A percentile compares a stretch with the other conserved stretches of the same genome.
These are phyloP conservation scores for Ilex aquifolium DNA, from an alignment of 257 asterid genomes.

Conservation along the genomic window DNA sequence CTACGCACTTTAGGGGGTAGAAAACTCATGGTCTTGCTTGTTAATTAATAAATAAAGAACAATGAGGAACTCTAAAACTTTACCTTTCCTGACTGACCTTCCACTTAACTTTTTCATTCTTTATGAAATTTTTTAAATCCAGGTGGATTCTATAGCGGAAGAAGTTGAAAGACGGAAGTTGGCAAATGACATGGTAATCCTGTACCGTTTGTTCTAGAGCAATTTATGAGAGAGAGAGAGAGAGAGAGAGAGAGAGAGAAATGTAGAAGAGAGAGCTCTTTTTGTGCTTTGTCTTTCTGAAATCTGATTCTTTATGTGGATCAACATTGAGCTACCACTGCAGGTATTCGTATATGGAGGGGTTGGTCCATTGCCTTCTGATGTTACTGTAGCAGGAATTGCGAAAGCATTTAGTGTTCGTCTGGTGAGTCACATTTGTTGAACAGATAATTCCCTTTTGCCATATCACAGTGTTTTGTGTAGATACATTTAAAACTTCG, in stretches of 20 bases:
- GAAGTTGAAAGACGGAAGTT: slow-evolving; percentile 78
- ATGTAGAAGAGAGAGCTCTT: too few relatives aligned
- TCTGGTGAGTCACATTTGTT: slow-evolving; percentile 31
- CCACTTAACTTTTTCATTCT: background rate
- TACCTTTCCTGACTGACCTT: background rate
- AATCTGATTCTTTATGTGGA: background rate
- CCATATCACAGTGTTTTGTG: background rate
- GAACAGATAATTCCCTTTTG: too few relatives aligned
- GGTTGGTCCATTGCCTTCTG: slow-evolving; percentile 86
- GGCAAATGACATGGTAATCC: slow-evolving; percentile 64
- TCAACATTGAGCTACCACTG: background rate
- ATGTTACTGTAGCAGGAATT: slow-evolving; percentile 83
- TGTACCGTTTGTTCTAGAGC: slow-evolving; percentile 1
- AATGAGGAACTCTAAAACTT: background rate
- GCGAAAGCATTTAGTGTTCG: slow-evolving; percentile 98
- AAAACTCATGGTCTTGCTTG: background rate
- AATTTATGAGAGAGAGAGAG: background rate
- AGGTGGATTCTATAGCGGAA: slow-evolving; percentile 92
- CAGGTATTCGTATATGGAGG: slow-evolving; percentile 91
- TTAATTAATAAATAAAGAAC: background rate
- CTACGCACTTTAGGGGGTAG: too few relatives aligned
- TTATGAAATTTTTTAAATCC: slow-evolving; percentile 16
- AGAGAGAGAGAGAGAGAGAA: background rate
- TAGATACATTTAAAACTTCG: too few relatives aligned
- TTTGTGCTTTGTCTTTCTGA: background rate